Evolutionary conservation across 768 basidiomycete genomes (phyloP), one percentile per base, ranked within the genome.

Genomic region (Cystobasidium tubakii): DNA sequence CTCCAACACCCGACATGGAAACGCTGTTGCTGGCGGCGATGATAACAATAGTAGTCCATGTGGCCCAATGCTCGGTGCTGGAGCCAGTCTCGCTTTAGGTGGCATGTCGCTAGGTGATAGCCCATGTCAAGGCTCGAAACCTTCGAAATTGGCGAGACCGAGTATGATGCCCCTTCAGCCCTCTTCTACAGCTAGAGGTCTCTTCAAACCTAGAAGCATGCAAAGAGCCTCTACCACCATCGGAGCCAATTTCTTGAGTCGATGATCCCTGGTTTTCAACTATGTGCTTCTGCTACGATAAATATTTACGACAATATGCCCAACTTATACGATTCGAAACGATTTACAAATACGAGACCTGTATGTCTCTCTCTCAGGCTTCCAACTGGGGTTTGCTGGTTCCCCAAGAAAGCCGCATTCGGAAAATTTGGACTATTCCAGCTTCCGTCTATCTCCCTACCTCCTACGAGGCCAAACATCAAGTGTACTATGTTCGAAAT

Each of bases 21-120:
- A 36, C 12, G 25, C 29, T 12, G 25, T 2, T 15, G 4, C 17
- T 9, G 43, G 2, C 10, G 33, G 10, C 23, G 63, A 17, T 17
- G 63, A 39, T 13, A 19, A 44, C 25, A 39, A 39, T 23, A 65
- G 63, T 36, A 65, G 63, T 46, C 66, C 66, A 43, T 67, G 66
- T 67, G 66, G 42, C 3, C 66, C 66, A 19, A 67, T 54, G 43
- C 29, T 34, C 23, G 66, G 66, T 12, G 25, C 46, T 21, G 44
- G 27, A 19, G 44, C 42, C 46, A 33, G 27, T 13, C 10, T 65
- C 12, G 63, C 63, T 19, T 13, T 67, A n/a, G 27, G 57, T 34
- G 27, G 57, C n/a, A 46, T 34, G 66, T 33, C 43, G 31, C 29
- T 67, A 12, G 57, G 66, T 43, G 66, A 67, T 31, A 46, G 42